Conservation (phyloP, 2,329 filamentous ascomycete species). For the Neodidymelliopsis sp. region DNA sequence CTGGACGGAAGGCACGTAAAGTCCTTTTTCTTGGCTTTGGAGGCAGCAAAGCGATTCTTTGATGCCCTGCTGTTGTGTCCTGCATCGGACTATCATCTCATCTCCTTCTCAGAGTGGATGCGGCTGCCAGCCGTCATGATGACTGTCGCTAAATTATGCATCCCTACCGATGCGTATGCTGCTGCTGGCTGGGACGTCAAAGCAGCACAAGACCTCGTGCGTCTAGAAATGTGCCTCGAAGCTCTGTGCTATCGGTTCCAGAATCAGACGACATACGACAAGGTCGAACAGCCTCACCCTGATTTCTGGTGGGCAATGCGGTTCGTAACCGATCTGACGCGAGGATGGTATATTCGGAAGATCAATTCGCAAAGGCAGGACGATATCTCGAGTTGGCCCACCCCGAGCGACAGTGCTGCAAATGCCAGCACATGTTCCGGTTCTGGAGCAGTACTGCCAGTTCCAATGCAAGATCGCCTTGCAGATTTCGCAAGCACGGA, state of each 20-base stretch:
- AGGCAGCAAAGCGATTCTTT: conserved; percentile 73
- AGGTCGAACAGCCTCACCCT: conserved; percentile 29
- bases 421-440: background rate
- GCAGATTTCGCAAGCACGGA: background rate
- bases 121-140: conserved; percentile 41
- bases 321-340: conserved; percentile 40
- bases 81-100: conserved; percentile 59
- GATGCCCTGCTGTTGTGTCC: conserved; percentile 74
- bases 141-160: conserved; percentile 39
- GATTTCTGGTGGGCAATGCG: conserved; percentile 45
- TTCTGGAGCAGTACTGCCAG: conserved; percentile 16
- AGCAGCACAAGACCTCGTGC: conserved; percentile 41
- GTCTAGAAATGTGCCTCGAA: conserved; percentile 44
- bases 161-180: conserved; percentile 32
- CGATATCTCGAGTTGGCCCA: background rate
- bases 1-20: conserved; percentile 30
- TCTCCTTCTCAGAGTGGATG: conserved; percentile 47
- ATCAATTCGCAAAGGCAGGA: conserved; percentile 18
- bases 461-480: background rate
- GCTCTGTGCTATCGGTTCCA: conserved; percentile 46
- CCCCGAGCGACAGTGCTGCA: conserved; percentile 2
- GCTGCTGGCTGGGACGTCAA: conserved; percentile 42
- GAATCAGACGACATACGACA: conserved; percentile 35
- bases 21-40: conserved; percentile 47
- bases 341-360: conserved; percentile 40